Base-by-base conservation (phyloP, 2,329 filamentous ascomycete species). In the Madurella fahalii region DNA sequence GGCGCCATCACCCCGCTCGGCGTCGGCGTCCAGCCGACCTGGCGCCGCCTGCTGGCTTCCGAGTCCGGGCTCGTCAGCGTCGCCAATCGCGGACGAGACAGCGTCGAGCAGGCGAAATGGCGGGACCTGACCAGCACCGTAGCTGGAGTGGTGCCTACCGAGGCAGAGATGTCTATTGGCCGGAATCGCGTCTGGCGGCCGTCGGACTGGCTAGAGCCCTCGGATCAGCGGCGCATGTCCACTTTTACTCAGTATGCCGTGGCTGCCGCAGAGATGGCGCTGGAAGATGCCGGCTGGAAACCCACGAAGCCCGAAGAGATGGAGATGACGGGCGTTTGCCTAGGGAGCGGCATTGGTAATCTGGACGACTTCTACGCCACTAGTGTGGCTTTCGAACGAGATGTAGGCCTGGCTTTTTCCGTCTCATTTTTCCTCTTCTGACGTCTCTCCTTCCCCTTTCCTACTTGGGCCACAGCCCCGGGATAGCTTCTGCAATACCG, bases 331-430 rank as follows among this genome's bases (percentile, higher is more conserved):
- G 94, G 94, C 0, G 89, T 99, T 1, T 96, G 93, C 65, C 78
- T 99, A 40, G 94, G 94, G 2, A 97, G 93, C 61, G 94, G 94
- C 1, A 96, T 99, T 64, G 94, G 94, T 15, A 96, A 94, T 65
- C 79, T 99, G 40, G 88, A 96, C 40, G 91, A 96, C 64, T 84
- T 95, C 9, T 96, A 95, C 71, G 79, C 86, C 58, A 95, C 91
- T 2, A 90, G 89, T 53, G 66, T 96, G 47, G 83, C 82, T 1
- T 95, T 89, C 67, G 79, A 89, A 32, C 78, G 82, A 71, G 83
- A 83, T 54, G 90, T 93, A 72, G 72, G 83, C 71, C 37, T 47
- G 17, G 18, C 40, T 45, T 39, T 15, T 30, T 37, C 34, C 34
- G 11, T 37, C 13, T 37, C 34, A 11, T 37, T 37, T 37, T 15